Evolutionary conservation across 1,139 yeast genomes (phyloP), one percentile per base, ranked within the genome.

Genomic region (Kurtzmaniella quercitrusa): DNA sequence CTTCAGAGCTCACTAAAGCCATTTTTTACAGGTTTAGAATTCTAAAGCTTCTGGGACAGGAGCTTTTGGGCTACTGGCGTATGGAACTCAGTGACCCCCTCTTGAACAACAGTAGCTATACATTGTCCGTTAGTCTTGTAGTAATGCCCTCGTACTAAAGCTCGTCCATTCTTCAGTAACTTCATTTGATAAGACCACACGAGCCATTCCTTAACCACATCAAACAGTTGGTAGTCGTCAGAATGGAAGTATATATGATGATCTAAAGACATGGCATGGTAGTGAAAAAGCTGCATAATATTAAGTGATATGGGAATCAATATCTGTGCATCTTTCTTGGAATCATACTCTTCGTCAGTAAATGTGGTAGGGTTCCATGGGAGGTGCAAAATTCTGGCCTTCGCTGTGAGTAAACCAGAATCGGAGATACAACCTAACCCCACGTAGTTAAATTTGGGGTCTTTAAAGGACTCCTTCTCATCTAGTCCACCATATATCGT

Each of bases 181-280:
- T 63, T 66, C 52, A 64, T 62, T 48, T 68, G 77, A 51, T 70
- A 70, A 25, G 60, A 56, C 41, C 69, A 65, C 6, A 68, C 58
- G 21, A 71, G 55, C 77, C 77, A 73, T 27, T 70, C 73, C 41
- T 59, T 59, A 25, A 67, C 61, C 14, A 70, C 52, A 43, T 71
- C 73, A 45, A 69, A 66, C 9, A 58, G 56, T 9, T 50, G 46
- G 2, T 54, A 59, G 16, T 63, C 60, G 40, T 62, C 64, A 27
- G 48, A 48, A 42, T 72, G 77, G 54, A 73, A 73, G 50, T 72
- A 72, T 18, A 73, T 60, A 48, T 72, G 77, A 50, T 73, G 78
- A 49, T 72, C 77, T 34, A 73, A 55, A 3, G 76, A 70, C 77
- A 73, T 72, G 27, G 77, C 77, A 47, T 68, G 68, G 55, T 72